Conservation (phyloP, 2,329 filamentous ascomycete species). For the Boeremia exigua region DNA sequence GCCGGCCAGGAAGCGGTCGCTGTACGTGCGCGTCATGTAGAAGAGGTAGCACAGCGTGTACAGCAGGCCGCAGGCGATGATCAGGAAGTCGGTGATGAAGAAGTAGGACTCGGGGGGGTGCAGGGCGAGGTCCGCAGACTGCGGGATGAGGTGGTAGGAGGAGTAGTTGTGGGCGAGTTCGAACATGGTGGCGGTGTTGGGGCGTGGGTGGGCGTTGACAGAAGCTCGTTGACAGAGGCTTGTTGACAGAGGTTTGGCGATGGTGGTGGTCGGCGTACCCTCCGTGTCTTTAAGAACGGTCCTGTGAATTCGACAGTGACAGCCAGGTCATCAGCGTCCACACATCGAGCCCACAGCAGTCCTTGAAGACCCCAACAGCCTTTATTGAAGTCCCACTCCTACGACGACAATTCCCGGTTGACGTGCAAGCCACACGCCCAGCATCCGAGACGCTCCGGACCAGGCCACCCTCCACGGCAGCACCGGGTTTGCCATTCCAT, state of each 20-base stretch:
- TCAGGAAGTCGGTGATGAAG: constrained; percentile 51
- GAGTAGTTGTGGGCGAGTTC: constrained; percentile 41
- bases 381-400: neutral
- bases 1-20: constrained; percentile 45
- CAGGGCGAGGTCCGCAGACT: constrained; percentile 55
- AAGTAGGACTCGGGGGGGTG: constrained; percentile 50
- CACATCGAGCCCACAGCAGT: neutral
- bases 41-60: constrained; percentile 52
- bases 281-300: neutral
- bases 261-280: neutral
- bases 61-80: constrained; percentile 49
- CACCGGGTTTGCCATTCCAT: neutral
- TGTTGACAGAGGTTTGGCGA: too few relatives aligned
- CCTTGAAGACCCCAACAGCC: neutral
- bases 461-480: constrained; percentile 2
- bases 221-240: too few relatives aligned
- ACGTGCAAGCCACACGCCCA: constrained; percentile 18
- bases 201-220: neutral
- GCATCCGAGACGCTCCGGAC: constrained; percentile 32
- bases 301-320: too few relatives aligned
- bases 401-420: neutral
- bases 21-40: constrained; percentile 47
- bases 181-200: constrained; percentile 30
- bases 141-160: constrained; percentile 58
- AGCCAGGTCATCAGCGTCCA: neutral